Conservation (phyloP, 306 rosid species). For the Quercus berberidifolia region DNA sequence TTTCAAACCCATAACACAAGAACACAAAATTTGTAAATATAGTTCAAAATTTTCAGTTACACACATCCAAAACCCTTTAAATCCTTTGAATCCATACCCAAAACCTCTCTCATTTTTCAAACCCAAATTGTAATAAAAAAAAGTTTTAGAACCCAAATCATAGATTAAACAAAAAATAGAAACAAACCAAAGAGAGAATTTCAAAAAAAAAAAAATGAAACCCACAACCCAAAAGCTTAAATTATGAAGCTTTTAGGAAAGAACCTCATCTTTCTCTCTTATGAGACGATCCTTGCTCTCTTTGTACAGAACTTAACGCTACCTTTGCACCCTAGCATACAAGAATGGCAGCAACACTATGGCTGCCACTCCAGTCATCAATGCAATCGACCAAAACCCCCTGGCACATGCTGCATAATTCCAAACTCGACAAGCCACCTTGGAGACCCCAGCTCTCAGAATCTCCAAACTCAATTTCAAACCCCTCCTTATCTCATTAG, state of each 20-base stretch:
- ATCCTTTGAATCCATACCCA: too few relatives aligned
- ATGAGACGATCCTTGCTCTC: slow-evolving; percentile 30
- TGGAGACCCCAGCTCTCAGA: slow-evolving; percentile 18
- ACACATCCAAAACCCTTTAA: too few relatives aligned
- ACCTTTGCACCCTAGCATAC: slow-evolving; percentile 25
- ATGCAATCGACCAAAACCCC: slow-evolving; percentile 36
- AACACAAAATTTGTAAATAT: too few relatives aligned
- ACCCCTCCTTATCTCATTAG: slow-evolving; percentile 18
- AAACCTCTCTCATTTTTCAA: too few relatives aligned
- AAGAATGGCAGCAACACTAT: slow-evolving; percentile 10
- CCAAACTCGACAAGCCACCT: slow-evolving; percentile 20
- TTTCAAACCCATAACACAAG: too few relatives aligned
- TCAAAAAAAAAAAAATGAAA: too few relatives aligned
- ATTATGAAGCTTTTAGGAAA: neutral
- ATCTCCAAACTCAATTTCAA: slow-evolving; percentile 27
- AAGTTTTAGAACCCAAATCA: too few relatives aligned
- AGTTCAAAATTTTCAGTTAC: too few relatives aligned
- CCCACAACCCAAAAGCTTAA: too few relatives aligned
- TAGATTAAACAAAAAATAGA: too few relatives aligned
- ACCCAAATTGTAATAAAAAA: too few relatives aligned
- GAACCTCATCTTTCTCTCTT: slow-evolving; percentile 58
- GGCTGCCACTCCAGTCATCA: slow-evolving; percentile 28
- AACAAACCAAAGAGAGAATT: too few relatives aligned
- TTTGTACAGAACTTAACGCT: slow-evolving; percentile 14
- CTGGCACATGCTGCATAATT: slow-evolving; percentile 8